Evolutionary conservation across 192 early-diverging fungal genomes (phyloP), one percentile per base, ranked within the genome.

Genomic region (Gryganskiella cystojenkinii): DNA sequence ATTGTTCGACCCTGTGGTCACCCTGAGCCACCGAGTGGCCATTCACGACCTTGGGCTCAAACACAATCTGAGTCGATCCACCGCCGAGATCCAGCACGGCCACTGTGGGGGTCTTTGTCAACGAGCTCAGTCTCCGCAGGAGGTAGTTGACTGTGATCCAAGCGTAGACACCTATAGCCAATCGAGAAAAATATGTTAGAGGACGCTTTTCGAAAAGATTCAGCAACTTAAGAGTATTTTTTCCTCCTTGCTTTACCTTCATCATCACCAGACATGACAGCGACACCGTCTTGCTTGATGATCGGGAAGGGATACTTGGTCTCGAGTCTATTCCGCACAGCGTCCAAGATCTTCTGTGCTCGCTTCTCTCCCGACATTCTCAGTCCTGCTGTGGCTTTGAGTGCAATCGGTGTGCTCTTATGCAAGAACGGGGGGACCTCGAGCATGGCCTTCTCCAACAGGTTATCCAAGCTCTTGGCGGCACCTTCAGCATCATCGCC

Each of bases 91-190:
- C 98, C 88, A 99, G 91, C 28, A 96, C 90, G 0, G 95, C 98
- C 2, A 92, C 96, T 2, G 95, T 96, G 8, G 82, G 74, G 8
- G 52, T 56, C 22, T 80, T 80, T 65, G 81, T 58, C 1, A 81
- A 30, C 11, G 83, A 81, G 11, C 89, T 93, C 51, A 96, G 85
- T 22, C 81, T 82, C 22, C 85, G 76, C 31, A 96, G 84, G 9
- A 99, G 82, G 64, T 94, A 97, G 81, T 99, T 99, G 24, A 97
- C 93, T 0, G 97, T 99, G 52, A 99, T 94, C 97, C 97, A 99
- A 34, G 96, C 96, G 82, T 91, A 99, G n/a, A 98, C 90, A 46
- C 96, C 84, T 85, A 52, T 75, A 73, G 53, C 27, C 7, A 15
- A 53, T 31, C 43, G 7, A 34, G 40, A 51, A 42, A 58, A 44